These are phyloP conservation scores for Tetrahymena malaccensis DNA, from an alignment of 73 alveolate genomes.

Conservation along the genomic window DNA sequence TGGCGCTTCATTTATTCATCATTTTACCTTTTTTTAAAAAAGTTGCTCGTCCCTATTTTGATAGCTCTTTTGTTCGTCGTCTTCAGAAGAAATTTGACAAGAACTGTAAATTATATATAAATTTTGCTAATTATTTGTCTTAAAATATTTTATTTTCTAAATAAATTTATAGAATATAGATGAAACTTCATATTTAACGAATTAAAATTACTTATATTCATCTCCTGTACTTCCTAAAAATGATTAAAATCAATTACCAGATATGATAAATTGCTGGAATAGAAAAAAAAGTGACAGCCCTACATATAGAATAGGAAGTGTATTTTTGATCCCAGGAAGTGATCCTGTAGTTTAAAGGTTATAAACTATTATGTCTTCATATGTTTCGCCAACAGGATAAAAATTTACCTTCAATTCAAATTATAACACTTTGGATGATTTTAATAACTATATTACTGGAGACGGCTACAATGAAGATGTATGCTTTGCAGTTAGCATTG, in stretches of 20 bases:
- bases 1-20: background rate
- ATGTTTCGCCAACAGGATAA: background rate
- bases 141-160: too few species aligned
- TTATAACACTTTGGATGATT: background rate
- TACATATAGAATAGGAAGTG: background rate
- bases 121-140: too few species aligned
- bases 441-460: background rate
- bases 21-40: background rate
- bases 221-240: background rate
- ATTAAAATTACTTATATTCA: background rate
- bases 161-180: background rate
- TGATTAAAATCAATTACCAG: background rate
- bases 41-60: background rate
- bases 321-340: constrained; percentile 3
- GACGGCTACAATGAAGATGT: background rate
- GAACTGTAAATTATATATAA: background rate
- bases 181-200: background rate
- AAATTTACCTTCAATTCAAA: background rate
- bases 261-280: constrained; percentile 3
- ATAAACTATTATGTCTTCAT: background rate
- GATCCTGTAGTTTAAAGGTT: background rate
- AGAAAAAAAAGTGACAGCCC: background rate
- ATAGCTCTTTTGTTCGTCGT: background rate
- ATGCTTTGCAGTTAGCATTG: background rate
- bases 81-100: background rate